Percentiles rank a stretch among this genome's conserved stretches.
Conservation (phyloP, 2,329 filamentous ascomycete species). For the Aspergillus versicolor region DNA sequence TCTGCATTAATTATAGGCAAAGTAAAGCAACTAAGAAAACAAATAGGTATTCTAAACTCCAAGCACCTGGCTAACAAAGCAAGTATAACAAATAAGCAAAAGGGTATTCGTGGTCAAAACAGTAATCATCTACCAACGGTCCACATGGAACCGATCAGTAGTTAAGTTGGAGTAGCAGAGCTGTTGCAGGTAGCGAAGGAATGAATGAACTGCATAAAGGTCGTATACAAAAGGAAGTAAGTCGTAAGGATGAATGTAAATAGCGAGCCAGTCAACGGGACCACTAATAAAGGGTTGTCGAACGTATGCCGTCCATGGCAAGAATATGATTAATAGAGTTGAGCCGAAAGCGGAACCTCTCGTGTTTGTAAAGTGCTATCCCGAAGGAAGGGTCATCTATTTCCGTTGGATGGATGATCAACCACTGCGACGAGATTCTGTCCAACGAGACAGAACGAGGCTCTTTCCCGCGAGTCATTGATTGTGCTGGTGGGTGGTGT, state of each 20-base stretch:
- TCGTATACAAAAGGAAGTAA: neutral
- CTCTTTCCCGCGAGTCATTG: neutral
- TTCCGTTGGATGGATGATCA: slow-evolving; percentile 42
- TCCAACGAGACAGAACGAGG: neutral
- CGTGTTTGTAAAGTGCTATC: slow-evolving; percentile 25
- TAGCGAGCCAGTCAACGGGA: no score
- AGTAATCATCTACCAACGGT: neutral
- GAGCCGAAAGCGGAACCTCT: slow-evolving; percentile 28
- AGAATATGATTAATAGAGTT: slow-evolving; percentile 4
- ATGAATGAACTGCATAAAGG: neutral
- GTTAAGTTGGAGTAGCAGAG: neutral
- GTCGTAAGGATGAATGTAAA: no score
- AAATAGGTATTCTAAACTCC: neutral
- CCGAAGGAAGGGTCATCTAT: slow-evolving; percentile 68
- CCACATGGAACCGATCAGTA: neutral
- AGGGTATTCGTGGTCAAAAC: neutral
- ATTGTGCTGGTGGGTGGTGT: neutral
- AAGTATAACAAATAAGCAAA: neutral
- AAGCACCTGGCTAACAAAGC: neutral
- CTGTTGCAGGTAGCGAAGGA: neutral
- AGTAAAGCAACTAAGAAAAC: neutral
- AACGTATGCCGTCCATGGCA: neutral
- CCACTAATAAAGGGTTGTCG: no score
- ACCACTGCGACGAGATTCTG: neutral
- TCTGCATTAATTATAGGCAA: neutral